phyloP scores from a whole-genome alignment of 306 rosid genomes.

The Cicer judaicum region DNA sequence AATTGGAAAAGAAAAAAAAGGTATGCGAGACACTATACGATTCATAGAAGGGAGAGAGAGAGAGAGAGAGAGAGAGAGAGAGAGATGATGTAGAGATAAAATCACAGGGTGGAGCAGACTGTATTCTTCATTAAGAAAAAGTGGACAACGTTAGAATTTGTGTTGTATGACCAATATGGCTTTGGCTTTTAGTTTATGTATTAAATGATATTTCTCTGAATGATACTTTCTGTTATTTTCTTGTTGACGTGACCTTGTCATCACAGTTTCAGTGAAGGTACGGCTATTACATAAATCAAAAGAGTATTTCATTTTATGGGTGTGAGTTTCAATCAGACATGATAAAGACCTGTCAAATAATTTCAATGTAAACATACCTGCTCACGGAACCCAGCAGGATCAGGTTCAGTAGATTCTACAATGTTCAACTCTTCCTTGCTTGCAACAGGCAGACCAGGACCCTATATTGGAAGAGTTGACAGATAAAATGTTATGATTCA shows the following conservation, averaged over 20 bases:
- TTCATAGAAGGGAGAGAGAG: no score
- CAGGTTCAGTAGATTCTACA: constrained; percentile 73
- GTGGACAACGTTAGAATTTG: background rate
- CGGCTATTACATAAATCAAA: background rate
- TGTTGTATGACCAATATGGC: background rate
- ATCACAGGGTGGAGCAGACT: background rate
- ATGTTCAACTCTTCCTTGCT: constrained; percentile 67
- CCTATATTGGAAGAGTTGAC: constrained; percentile 50
- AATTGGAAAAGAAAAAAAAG: background rate
- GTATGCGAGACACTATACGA: background rate
- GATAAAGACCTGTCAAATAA: constrained; percentile 22
- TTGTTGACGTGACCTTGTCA: background rate
- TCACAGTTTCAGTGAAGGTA: background rate
- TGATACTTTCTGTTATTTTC: background rate
- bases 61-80: no score
- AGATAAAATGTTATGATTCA: background rate
- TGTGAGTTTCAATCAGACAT: background rate
- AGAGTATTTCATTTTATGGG: background rate
- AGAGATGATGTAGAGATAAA: no score
- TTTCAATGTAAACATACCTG: constrained; percentile 62
- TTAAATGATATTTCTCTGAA: background rate
- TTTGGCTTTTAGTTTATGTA: background rate
- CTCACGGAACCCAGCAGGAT: constrained; percentile 90
- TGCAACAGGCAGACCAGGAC: constrained; percentile 55
- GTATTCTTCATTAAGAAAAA: background rate